Conservation (phyloP, 176 grass and related monocot genomes). For the Alopecurus myosuroides region DNA sequence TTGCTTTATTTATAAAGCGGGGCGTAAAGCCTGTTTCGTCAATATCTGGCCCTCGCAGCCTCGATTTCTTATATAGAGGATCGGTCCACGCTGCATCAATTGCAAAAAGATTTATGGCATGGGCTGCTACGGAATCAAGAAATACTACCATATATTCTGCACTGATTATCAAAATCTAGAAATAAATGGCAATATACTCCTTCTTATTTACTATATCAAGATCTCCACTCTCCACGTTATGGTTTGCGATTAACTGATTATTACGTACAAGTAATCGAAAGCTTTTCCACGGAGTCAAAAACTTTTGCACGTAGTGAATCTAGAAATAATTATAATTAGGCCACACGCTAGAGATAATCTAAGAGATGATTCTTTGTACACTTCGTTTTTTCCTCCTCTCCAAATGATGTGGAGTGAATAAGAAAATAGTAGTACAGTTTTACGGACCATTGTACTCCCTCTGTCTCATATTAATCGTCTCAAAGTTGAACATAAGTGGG, state of each 20-base stretch:
- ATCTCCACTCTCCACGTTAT: not conserved
- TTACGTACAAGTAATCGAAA: not conserved
- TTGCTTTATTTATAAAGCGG: too few relatives aligned
- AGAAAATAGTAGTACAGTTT: too few relatives aligned
- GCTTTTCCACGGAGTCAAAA: not conserved
- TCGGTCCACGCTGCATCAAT: not conserved
- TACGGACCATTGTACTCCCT: too few relatives aligned
- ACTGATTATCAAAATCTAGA: not conserved
- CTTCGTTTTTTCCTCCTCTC: too few relatives aligned
- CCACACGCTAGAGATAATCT: too few relatives aligned
- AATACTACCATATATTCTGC: not conserved
- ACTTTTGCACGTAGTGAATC: not conserved
- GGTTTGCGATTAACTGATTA: not conserved
- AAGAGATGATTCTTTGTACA: too few relatives aligned
- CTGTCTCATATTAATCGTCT: too few relatives aligned
- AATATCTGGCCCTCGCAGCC: not conserved
- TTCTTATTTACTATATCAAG: not conserved
- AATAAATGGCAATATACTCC: not conserved
- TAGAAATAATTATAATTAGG: not conserved
- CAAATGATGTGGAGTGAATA: too few relatives aligned
- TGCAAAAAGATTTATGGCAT: not conserved
- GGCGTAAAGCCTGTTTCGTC: too few relatives aligned
- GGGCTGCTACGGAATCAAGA: not conserved
- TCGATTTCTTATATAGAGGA: not conserved
- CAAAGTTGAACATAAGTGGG: too few relatives aligned